Evolutionary conservation across 768 basidiomycete genomes (phyloP), one percentile per base, ranked within the genome.

Genomic region (Lyophyllum semitale): DNA sequence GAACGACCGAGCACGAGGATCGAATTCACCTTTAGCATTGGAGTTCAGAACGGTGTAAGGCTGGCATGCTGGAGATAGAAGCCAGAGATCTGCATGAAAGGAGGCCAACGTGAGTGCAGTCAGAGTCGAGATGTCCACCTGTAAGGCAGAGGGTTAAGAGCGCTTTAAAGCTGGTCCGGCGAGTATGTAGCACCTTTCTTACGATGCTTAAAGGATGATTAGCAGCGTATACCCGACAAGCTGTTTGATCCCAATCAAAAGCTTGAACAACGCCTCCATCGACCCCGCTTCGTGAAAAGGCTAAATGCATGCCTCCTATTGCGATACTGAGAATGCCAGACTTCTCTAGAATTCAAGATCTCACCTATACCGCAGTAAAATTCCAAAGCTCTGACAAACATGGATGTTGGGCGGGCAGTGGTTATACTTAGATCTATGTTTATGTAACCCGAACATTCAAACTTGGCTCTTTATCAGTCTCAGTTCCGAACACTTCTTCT

Each of bases 231-330:
- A 90, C 89, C 51, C 77, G 77, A 60, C 84, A 87, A 32, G 89
- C 89, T 18, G 74, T 76, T 60, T 84, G 88, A 72, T 92, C 90
- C 89, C 90, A 91, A 67, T 93, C 91, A 64, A 86, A 91, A n/a
- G 91, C 89, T 57, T 79, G 80, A 5, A 85, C 71, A 29, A 89
- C 77, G 0, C 68, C 61, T 4, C 75, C 83, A 18, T 73, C 61
- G 42, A 82, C 70, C 9, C 61, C 64, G 61, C 84, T 85, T 48
- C 82, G 77, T 42, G 71, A 63, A 17, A 93, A 75, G 6, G 89
- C 90, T 23, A 82, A 73, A 72, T 89, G 87, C 5, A 93, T 74
- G 7, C 91, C 91, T 23, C 89, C 91, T 91, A 55, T 50, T 46
- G 37, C 40, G 9, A 42, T 51, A 45, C 47, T 61, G 26, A 47